Conservation (phyloP, 176 grass and related monocot species). For the Microstegium vimineum region DNA sequence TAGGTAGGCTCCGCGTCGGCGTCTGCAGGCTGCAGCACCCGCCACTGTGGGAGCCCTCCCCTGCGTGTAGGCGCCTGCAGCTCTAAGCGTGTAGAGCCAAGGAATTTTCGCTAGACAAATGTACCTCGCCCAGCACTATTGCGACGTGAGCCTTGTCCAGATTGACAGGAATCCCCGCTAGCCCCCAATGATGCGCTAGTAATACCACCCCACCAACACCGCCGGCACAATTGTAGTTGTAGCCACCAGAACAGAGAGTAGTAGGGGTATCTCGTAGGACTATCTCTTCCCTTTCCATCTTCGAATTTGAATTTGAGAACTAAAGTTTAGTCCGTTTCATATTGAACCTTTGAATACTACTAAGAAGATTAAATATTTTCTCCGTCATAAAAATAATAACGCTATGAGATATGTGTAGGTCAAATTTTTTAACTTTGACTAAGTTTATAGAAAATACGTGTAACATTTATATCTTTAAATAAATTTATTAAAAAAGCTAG, state of each 20-base stretch:
- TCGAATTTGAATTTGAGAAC: no score
- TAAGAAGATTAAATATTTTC: no score
- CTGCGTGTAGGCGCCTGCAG: slow-evolving; percentile 2
- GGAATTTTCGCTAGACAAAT: slow-evolving; percentile 29
- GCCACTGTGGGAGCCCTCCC: background rate
- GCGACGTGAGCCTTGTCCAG: slow-evolving; percentile 25
- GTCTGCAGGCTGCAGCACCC: background rate
- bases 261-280: background rate
- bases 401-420: no score
- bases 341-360: no score
- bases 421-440: no score
- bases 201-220: background rate
- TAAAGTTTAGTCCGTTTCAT: no score
- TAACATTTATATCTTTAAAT: no score
- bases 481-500: no score
- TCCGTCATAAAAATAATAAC: no score
- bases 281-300: background rate
- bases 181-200: background rate
- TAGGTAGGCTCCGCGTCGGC: background rate
- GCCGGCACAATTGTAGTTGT: background rate
- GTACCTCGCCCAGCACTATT: slow-evolving; percentile 29
- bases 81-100: slow-evolving; percentile 7
- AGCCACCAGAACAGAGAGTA: background rate
- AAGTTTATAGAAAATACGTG: no score
- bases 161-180: background rate